Evolutionary conservation across 306 rosid genomes (phyloP).

Genomic region (Oemleria cerasiformis): DNA sequence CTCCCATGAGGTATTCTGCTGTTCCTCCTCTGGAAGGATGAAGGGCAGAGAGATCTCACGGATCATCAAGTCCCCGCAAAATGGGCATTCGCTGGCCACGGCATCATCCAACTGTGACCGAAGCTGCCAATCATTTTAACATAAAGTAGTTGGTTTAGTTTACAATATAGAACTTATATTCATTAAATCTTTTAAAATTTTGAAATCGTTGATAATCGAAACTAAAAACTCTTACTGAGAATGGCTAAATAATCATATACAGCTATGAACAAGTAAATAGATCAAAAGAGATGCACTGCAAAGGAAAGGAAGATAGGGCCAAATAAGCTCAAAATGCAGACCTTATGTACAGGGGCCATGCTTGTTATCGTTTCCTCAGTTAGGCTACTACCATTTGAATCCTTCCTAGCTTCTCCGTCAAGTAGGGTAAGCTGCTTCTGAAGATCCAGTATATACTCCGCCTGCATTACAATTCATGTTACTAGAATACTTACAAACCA

Average conservation of each 20-base stretch:
- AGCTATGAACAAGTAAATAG: constrained; percentile 6
- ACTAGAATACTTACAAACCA: background rate
- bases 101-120: constrained; percentile 94
- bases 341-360: constrained; percentile 77
- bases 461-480: constrained; percentile 45
- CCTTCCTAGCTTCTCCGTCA: constrained; percentile 78
- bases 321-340: constrained; percentile 31
- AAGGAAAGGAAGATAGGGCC: background rate
- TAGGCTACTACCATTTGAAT: constrained; percentile 58
- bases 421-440: constrained; percentile 89
- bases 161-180: background rate
- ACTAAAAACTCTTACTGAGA: background rate
- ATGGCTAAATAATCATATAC: background rate
- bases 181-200: background rate
- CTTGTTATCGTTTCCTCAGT: constrained; percentile 75
- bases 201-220: background rate
- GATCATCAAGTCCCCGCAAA: constrained; percentile 90
- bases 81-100: constrained; percentile 92
- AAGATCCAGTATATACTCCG: constrained; percentile 82
- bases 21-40: constrained; percentile 60
- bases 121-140: constrained; percentile 47
- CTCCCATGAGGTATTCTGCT: constrained; percentile 78
- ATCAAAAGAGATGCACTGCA: constrained; percentile 19
- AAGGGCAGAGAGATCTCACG: constrained; percentile 87
- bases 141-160: constrained; percentile 15